Evolutionary conservation across 257 asterid species (phyloP).

Genomic region (Capsicum baccatum): DNA sequence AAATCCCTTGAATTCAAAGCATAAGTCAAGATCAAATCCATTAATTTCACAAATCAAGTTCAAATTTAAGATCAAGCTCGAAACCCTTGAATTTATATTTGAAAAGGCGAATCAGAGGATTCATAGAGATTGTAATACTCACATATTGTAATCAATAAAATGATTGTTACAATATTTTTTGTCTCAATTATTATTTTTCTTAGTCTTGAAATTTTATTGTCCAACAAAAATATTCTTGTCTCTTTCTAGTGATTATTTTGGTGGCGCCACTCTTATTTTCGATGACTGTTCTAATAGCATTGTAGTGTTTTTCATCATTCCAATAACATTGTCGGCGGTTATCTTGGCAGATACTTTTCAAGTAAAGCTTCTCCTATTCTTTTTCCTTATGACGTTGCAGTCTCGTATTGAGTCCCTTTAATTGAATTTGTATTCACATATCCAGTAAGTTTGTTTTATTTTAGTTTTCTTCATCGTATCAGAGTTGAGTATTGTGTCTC

Average conservation of each 20-base stretch:
- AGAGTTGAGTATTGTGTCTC: not conserved
- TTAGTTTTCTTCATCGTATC: not conserved
- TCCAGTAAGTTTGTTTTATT: not conserved
- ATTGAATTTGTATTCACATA: not conserved
- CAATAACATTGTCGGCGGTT: not conserved
- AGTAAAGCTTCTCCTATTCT: constrained; percentile 9
- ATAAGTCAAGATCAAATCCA: too few species aligned
- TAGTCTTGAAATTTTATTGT: too few species aligned
- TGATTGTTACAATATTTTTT: too few species aligned
- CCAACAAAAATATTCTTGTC: not conserved
- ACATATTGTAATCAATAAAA: too few species aligned
- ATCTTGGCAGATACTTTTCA: not conserved
- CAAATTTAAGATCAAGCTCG: too few species aligned
- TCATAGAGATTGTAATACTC: too few species aligned
- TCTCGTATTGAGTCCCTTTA: not conserved
- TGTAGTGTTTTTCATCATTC: not conserved
- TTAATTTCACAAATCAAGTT: too few species aligned
- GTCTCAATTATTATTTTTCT: too few species aligned
- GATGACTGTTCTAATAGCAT: not conserved
- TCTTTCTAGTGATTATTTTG: not conserved
- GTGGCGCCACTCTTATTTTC: not conserved
- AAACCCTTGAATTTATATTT: too few species aligned
- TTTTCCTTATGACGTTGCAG: not conserved
- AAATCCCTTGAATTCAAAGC: too few species aligned
- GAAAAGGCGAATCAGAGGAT: too few species aligned